These are phyloP conservation scores for Thoreauomyces humboldtii DNA, from an alignment of 192 early-diverging fungal genomes.

Conservation along the genomic window DNA sequence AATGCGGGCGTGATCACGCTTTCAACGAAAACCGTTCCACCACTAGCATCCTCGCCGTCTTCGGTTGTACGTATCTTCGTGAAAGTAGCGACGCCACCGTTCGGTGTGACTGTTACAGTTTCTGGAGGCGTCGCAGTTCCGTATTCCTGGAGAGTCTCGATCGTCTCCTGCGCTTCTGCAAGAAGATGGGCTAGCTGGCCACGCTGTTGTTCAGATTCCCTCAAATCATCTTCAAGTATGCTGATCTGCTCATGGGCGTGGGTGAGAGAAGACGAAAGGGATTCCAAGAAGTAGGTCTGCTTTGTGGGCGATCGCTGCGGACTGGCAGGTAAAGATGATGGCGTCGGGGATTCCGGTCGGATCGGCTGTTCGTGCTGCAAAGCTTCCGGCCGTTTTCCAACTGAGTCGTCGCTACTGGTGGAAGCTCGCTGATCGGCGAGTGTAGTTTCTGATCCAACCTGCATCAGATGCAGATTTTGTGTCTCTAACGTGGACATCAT, in stretches of 20 bases:
- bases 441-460: background rate
- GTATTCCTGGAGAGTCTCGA: constrained; percentile 19
- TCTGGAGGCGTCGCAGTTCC: background rate
- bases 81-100: too few species aligned
- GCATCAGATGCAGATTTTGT: constrained; percentile 26
- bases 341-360: background rate
- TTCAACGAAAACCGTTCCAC: too few species aligned
- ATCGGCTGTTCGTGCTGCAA: background rate
- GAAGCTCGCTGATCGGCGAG: background rate
- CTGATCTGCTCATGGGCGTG: constrained; percentile 21
- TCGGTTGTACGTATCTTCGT: too few species aligned
- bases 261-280: constrained; percentile 18
- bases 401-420: too few species aligned
- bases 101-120: too few species aligned
- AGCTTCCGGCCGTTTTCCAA: too few species aligned
- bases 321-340: constrained; percentile 5
- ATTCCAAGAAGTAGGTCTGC: constrained; percentile 24
- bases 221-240: constrained; percentile 3
- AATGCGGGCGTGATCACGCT: too few species aligned
- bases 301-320: constrained; percentile 27
- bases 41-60: too few species aligned
- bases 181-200: constrained; percentile 23
- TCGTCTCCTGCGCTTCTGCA: constrained; percentile 37
- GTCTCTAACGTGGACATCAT: constrained; percentile 20
- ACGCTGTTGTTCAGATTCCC: background rate